phyloP scores from a whole-genome alignment of 2,329 filamentous ascomycete genomes.

The Apiospora pterosperma region DNA sequence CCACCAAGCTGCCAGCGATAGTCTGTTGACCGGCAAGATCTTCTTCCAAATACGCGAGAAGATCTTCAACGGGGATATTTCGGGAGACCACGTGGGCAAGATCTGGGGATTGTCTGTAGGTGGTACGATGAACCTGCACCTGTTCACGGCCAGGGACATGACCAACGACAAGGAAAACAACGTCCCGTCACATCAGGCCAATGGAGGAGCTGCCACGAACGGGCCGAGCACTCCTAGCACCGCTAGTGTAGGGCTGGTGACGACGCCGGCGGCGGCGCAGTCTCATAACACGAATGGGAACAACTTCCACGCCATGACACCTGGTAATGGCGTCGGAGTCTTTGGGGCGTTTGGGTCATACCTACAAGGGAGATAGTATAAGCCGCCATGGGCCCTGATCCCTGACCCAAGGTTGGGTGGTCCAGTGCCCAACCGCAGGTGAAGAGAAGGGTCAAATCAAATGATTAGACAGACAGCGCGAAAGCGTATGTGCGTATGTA shows the following conservation, averaged over 20 bases:
- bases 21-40: conserved; percentile 85
- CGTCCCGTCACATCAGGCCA: conserved; percentile 35
- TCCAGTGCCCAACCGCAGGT: too few species aligned
- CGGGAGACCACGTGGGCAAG: conserved; percentile 80
- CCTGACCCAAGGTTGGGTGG: background rate
- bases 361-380: background rate
- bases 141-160: conserved; percentile 1
- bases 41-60: conserved; percentile 91
- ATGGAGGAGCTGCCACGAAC: conserved; percentile 17
- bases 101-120: conserved; percentile 88
- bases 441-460: background rate
- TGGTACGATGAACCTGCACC: conserved; percentile 36
- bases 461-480: background rate
- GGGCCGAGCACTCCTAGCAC: conserved; percentile 68
- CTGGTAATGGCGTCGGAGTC: conserved; percentile 69
- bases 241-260: conserved; percentile 45
- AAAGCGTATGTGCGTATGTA: conserved; percentile 4
- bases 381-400: background rate
- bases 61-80: conserved; percentile 80
- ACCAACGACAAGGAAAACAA: conserved; percentile 27
- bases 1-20: conserved; percentile 92
- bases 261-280: conserved; percentile 46
- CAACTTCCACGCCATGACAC: conserved; percentile 71
- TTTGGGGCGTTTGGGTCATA: conserved; percentile 7
- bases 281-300: conserved; percentile 57